Evolutionary conservation across 306 rosid genomes (phyloP), one percentile per base, ranked within the genome.

Genomic region (Rosa persica): DNA sequence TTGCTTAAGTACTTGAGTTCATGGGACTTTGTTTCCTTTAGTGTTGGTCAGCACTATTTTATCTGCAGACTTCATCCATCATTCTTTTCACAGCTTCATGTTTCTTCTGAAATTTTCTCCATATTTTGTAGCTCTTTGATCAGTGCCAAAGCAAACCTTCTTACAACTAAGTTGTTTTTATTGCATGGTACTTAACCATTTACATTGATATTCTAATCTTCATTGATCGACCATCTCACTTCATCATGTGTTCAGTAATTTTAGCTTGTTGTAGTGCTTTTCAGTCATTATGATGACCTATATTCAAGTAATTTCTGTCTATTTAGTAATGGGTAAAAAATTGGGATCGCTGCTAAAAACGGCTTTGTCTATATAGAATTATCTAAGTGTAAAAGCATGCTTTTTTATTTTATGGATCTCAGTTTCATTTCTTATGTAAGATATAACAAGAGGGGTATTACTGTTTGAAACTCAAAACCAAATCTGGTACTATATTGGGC

Each of bases 131-230:
- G 47, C 22, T n/a, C 43, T 73, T 51, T 36, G 66, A n/a, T 52
- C 42, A 52, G 34, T 73, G 65, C 65, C 15, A 73, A 36, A 36
- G 49, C 19, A 70, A 72, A 17, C 64, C 36, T 36, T 19, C 76
- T 22, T 12, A n/a, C 48, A n/a, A 19, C 65, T 51, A 49, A 17
- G 20, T 52, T 20, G 20, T 72, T 51, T 36, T 51, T 47, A 2
- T 52, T 38, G 15, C 16, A 12, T 11, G 3, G 55, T 27, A 20
- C 51, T n/a, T 73, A 55, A 54, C 46, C 76, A 54, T 72, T 72
- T n/a, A 10, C 19, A 47, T 72, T 72, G 44, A 48, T 48, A 65
- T 15, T 65, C 8, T 47, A 19, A 17, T 72, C 66, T 52, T 39
- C 51, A 54, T 39, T 73, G 25, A 39, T 54, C 44, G 17, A 38